Conservation (phyloP, 768 basidiomycete species). For the Lanmaoa rubissima region DNA sequence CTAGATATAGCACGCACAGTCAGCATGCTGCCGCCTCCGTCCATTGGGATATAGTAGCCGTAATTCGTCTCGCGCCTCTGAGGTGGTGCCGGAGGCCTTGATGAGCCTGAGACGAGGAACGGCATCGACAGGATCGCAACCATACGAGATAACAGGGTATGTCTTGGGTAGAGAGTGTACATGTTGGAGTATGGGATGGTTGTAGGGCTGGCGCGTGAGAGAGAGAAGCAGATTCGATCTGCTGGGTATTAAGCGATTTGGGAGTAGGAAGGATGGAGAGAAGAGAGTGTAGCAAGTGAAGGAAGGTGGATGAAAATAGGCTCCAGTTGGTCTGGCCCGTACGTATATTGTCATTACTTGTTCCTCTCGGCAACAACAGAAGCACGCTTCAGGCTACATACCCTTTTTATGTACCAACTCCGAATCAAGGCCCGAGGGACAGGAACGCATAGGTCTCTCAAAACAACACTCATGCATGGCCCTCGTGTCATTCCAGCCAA, state of each 20-base stretch:
- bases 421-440: not conserved
- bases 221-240: not conserved
- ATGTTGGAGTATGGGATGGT: not conserved
- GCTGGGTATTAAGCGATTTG: not conserved
- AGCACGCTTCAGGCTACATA: not conserved
- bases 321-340: not conserved
- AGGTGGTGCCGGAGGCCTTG: constrained; percentile 5
- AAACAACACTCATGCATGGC: not conserved
- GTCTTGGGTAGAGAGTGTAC: not conserved
- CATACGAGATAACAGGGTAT: constrained; percentile 5
- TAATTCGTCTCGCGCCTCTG: constrained; percentile 24
- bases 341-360: not conserved
- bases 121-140: constrained; percentile 7
- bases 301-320: constrained; percentile 1
- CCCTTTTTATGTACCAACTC: constrained; percentile 10
- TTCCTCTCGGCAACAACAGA: not conserved
- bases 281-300: not conserved
- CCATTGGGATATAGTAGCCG: constrained; percentile 60
- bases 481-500: not conserved
- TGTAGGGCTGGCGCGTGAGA: not conserved
- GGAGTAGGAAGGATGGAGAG: not conserved
- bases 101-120: constrained; percentile 6
- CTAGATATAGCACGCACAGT: constrained; percentile 53
- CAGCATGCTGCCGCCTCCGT: constrained; percentile 63
- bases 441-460: not conserved